Conservation (phyloP, 139 green algal species). For the Auxenochlorella pyrenoidosa region DNA sequence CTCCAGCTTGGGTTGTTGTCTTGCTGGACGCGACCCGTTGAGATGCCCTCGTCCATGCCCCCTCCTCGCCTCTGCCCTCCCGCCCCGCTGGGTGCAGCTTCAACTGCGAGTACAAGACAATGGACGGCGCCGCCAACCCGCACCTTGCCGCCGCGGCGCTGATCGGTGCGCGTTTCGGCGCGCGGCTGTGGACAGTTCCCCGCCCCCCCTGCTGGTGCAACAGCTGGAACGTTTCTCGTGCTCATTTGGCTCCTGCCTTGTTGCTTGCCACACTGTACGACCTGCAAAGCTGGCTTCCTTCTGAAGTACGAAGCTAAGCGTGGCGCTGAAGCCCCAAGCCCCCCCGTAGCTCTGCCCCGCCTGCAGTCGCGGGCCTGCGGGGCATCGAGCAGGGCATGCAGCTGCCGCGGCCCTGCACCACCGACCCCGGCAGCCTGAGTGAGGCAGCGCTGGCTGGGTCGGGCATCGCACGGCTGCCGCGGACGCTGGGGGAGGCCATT, state of each 20-base stretch:
- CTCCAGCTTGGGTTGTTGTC: too few relatives aligned
- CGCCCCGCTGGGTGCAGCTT: too few relatives aligned
- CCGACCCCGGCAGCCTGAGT: slow-evolving; percentile 37
- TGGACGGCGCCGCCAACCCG: slow-evolving; percentile 73
- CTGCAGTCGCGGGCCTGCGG: slow-evolving; percentile 61
- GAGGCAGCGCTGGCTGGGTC: background rate
- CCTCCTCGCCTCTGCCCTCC: too few relatives aligned
- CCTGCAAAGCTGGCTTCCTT: too few relatives aligned
- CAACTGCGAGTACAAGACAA: slow-evolving; percentile 65
- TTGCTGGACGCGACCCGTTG: too few relatives aligned
- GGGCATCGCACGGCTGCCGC: slow-evolving; percentile 25
- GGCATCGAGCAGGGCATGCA: slow-evolving; percentile 30
- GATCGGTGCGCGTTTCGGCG: slow-evolving; percentile 4
- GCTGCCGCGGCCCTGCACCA: slow-evolving; percentile 44
- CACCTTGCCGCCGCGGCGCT: slow-evolving; percentile 69
- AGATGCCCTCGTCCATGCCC: too few relatives aligned
- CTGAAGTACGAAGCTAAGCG: too few relatives aligned
- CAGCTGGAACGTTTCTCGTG: background rate
- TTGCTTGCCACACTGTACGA: background rate
- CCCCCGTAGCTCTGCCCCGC: background rate
- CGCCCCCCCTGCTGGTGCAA: background rate
- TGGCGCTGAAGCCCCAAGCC: too few relatives aligned
- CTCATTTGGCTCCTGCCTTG: too few relatives aligned
- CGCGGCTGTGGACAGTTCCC: too few relatives aligned
- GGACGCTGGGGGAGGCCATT: slow-evolving; percentile 19